Conservation (phyloP, 2,329 filamentous ascomycete species). For the Graphilbum ipis-grandicollis region DNA sequence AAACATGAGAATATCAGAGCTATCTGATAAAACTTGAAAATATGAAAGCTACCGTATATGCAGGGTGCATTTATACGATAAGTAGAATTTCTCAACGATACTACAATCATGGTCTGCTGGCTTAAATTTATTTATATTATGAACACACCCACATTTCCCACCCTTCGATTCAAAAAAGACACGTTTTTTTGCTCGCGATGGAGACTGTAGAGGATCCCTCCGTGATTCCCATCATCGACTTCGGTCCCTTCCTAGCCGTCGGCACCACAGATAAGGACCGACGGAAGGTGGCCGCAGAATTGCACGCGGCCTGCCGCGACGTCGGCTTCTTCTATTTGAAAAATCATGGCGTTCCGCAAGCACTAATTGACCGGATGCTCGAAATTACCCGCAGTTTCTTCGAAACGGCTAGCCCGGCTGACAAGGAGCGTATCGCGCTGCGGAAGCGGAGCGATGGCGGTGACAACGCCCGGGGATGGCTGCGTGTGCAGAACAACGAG, state of each 20-base stretch:
- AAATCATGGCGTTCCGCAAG: conserved; percentile 26
- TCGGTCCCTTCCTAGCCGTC: conserved; percentile 1
- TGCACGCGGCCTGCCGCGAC: conserved; percentile 4
- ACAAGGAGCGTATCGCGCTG: conserved; percentile 2
- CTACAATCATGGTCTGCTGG: too few relatives aligned
- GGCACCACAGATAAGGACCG: neutral
- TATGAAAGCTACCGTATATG: too few relatives aligned
- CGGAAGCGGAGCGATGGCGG: conserved; percentile 1
- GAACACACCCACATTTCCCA: too few relatives aligned
- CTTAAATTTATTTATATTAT: too few relatives aligned
- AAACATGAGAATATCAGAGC: too few relatives aligned
- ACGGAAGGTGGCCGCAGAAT: neutral
- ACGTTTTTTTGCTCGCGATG: too few relatives aligned
- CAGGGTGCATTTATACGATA: too few relatives aligned
- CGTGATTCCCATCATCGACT: conserved; percentile 3
- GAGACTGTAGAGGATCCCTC: too few relatives aligned
- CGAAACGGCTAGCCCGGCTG: conserved; percentile 1
- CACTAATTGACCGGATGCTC: conserved; percentile 11
- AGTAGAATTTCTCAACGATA: too few relatives aligned
- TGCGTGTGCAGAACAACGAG: conserved; percentile 1
- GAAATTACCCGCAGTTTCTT: conserved; percentile 1
- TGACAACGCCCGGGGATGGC: conserved; percentile 4
- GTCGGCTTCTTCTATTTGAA: conserved; percentile 32
- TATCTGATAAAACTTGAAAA: too few relatives aligned
- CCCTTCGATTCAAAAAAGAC: too few relatives aligned